phyloP scores from a whole-genome alignment of 2,329 filamentous ascomycete genomes.

The Xylaria sp. region DNA sequence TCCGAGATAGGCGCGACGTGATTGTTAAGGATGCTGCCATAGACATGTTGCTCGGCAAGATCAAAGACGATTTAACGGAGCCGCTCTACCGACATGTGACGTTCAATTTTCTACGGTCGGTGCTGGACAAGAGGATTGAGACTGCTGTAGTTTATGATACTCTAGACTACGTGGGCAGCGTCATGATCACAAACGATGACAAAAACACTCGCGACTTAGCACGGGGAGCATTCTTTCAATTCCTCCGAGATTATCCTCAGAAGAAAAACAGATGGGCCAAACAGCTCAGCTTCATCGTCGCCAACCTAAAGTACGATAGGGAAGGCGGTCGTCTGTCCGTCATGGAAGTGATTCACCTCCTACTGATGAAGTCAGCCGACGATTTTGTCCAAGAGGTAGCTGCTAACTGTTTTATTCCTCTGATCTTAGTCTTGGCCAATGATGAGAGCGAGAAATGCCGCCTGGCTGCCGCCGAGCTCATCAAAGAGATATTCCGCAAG shows the following conservation, averaged over 20 bases:
- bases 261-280: constrained; percentile 89
- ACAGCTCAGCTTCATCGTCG: constrained; percentile 87
- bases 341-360: constrained; percentile 87
- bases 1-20: constrained; percentile 82
- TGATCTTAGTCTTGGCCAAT: constrained; percentile 87
- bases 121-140: constrained; percentile 85
- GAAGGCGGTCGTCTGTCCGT: constrained; percentile 90
- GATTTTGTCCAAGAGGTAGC: constrained; percentile 86
- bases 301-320: constrained; percentile 90
- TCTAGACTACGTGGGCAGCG: constrained; percentile 85
- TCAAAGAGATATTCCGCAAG: constrained; percentile 83
- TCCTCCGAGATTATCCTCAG: constrained; percentile 93
- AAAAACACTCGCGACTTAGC: constrained; percentile 88
- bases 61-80: constrained; percentile 91
- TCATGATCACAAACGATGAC: constrained; percentile 97
- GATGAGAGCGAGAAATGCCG: constrained; percentile 89
- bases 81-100: constrained; percentile 91
- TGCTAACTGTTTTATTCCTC: constrained; percentile 82
- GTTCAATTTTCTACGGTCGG: constrained; percentile 91
- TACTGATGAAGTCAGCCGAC: constrained; percentile 86
- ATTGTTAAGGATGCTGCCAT: constrained; percentile 83
- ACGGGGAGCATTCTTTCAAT: constrained; percentile 90
- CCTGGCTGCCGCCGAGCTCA: constrained; percentile 79
- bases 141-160: constrained; percentile 91
- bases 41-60: constrained; percentile 81